These are phyloP conservation scores for Petunia secreta DNA, from an alignment of 257 asterid genomes.

Conservation along the genomic window DNA sequence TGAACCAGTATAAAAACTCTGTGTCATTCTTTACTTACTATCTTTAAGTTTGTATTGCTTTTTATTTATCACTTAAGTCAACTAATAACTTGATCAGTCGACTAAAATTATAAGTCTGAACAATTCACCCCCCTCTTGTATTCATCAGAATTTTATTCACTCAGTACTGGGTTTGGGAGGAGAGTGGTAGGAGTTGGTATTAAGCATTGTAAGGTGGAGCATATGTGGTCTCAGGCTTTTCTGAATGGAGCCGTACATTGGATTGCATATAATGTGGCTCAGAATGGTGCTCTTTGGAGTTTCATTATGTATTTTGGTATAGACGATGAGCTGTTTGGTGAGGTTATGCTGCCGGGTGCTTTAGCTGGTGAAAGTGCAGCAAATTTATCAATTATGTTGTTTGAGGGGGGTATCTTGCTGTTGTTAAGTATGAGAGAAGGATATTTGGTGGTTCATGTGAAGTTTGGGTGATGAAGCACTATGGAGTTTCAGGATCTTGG, in stretches of 20 bases:
- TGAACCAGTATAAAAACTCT: too few species aligned
- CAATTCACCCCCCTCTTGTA: too few species aligned
- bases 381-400: constrained; percentile 28
- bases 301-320: constrained; percentile 46
- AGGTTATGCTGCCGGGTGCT: constrained; percentile 46
- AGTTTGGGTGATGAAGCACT: constrained; percentile 66
- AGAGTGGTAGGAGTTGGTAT: constrained; percentile 28
- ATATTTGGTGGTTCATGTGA: constrained; percentile 29
- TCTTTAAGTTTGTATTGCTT: too few species aligned
- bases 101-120: too few species aligned
- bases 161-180: constrained; percentile 49
- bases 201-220: constrained; percentile 37
- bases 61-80: too few species aligned
- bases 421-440: constrained; percentile 32
- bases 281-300: constrained; percentile 22
- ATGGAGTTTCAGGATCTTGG: constrained; percentile 61
- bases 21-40: too few species aligned
- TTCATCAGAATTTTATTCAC: constrained; percentile 30
- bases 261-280: constrained; percentile 40
- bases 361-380: constrained; percentile 33
- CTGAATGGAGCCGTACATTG: constrained; percentile 53
- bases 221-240: constrained; percentile 44
- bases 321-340: constrained; percentile 48
- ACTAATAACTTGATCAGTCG: too few species aligned
- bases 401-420: constrained; percentile 43